These are phyloP conservation scores for Amauroascus verrucosus DNA, from an alignment of 2,329 filamentous ascomycete species.

Conservation along the genomic window DNA sequence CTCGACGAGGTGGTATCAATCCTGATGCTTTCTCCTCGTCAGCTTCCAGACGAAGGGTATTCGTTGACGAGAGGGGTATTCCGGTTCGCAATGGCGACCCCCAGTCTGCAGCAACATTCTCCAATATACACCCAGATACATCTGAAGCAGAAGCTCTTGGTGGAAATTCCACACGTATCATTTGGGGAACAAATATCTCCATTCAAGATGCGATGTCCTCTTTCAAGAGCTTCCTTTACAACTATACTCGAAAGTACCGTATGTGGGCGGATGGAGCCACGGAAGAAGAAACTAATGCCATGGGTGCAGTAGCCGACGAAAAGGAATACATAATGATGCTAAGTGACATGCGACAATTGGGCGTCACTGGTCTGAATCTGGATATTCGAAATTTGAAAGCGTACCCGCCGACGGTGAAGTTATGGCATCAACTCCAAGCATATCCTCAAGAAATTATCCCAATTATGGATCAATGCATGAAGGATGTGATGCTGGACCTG, in stretches of 20 bases:
- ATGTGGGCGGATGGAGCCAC: constrained; percentile 80
- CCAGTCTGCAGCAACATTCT: constrained; percentile 54
- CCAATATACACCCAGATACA: constrained; percentile 65
- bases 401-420: constrained; percentile 82
- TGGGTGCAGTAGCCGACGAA: constrained; percentile 59
- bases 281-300: constrained; percentile 59
- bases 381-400: constrained; percentile 82
- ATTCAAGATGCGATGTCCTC: constrained; percentile 76
- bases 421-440: constrained; percentile 89
- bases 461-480: constrained; percentile 88
- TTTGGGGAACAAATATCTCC: constrained; percentile 97
- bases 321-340: constrained; percentile 78
- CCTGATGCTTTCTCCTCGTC: constrained; percentile 57
- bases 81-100: constrained; percentile 42
- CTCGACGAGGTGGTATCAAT: constrained; percentile 75
- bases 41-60: constrained; percentile 46
- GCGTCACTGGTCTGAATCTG: constrained; percentile 72
- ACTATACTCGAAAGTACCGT: constrained; percentile 88
- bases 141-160: constrained; percentile 85
- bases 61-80: constrained; percentile 55
- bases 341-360: constrained; percentile 82
- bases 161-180: constrained; percentile 68
- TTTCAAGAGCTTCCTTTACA: constrained; percentile 86
- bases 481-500: constrained; percentile 85
- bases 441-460: constrained; percentile 96